These are phyloP conservation scores for Termitomyces sp. DNA, from an alignment of 768 basidiomycete species.

Conservation along the genomic window DNA sequence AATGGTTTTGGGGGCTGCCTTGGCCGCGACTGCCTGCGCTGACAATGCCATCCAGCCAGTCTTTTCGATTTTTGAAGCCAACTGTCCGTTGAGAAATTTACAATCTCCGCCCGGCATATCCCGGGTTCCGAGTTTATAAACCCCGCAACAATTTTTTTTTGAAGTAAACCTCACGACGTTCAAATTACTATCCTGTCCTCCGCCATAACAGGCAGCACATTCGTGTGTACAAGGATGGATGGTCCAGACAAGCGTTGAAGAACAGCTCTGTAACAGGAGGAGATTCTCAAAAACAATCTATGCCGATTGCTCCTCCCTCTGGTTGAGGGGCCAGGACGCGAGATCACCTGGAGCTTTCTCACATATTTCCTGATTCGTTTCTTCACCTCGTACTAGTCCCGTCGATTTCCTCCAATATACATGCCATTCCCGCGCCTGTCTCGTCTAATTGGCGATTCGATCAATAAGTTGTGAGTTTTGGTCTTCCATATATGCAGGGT, in stretches of 20 bases:
- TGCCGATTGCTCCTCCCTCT: conserved; percentile 85
- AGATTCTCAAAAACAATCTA: conserved; percentile 87
- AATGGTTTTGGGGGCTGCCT: not conserved
- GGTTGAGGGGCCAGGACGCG: conserved; percentile 89
- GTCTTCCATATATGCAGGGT: conserved; percentile 15
- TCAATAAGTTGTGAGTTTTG: conserved; percentile 11
- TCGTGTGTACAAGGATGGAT: conserved; percentile 48
- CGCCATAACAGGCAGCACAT: conserved; percentile 32
- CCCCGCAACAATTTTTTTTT: conserved; percentile 11
- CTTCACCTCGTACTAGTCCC: conserved; percentile 12
- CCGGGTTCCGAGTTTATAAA: conserved; percentile 27
- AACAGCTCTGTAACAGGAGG: conserved; percentile 30
- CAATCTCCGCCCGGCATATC: conserved; percentile 18
- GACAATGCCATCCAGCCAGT: conserved; percentile 21
- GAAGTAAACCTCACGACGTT: conserved; percentile 50
- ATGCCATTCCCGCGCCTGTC: not conserved
- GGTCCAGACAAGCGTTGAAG: conserved; percentile 92
- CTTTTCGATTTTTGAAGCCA: not conserved
- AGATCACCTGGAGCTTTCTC: conserved; percentile 85
- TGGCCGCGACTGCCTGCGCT: conserved; percentile 2
- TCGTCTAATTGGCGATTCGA: not conserved
- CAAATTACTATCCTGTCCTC: conserved; percentile 77
- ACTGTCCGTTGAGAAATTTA: conserved; percentile 6
- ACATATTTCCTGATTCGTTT: conserved; percentile 35
- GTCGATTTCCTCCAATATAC: conserved; percentile 8